Evolutionary conservation across 2,329 filamentous ascomycete species (phyloP).

Genomic region (Coniochaeta prunicola): DNA sequence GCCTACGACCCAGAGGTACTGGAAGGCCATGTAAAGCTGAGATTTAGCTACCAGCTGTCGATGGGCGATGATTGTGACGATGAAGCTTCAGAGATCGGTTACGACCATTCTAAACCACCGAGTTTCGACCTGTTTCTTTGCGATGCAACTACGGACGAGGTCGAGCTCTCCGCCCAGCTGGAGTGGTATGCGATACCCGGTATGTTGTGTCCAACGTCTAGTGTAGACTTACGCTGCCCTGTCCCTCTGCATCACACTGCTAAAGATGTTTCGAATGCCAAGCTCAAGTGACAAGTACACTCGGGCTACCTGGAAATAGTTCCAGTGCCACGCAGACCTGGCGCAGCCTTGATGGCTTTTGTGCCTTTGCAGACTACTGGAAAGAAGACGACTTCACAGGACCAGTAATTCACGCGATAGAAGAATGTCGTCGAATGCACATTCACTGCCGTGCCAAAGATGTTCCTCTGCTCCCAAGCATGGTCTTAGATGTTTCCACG

Average conservation of each 20-base stretch:
- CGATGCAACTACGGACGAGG: not conserved
- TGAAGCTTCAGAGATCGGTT: not conserved
- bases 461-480: not conserved
- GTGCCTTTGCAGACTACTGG: not conserved
- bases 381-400: not conserved
- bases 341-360: not conserved
- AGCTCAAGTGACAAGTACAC: not conserved
- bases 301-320: not conserved
- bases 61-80: not conserved
- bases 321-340: not conserved
- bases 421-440: not conserved
- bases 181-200: constrained; percentile 1
- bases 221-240: too few relatives aligned
- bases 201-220: too few relatives aligned
- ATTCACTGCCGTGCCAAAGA: not conserved
- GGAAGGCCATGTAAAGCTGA: not conserved
- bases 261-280: not conserved
- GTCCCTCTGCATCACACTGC: not conserved
- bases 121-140: not conserved
- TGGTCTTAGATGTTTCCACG: not conserved
- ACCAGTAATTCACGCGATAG: not conserved
- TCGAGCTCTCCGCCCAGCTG: not conserved
- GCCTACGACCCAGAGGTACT: not conserved
- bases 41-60: not conserved
- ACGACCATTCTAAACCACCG: not conserved